Conservation (phyloP, 1,284 basidiomycete species). For the Cerioporus squamosus region DNA sequence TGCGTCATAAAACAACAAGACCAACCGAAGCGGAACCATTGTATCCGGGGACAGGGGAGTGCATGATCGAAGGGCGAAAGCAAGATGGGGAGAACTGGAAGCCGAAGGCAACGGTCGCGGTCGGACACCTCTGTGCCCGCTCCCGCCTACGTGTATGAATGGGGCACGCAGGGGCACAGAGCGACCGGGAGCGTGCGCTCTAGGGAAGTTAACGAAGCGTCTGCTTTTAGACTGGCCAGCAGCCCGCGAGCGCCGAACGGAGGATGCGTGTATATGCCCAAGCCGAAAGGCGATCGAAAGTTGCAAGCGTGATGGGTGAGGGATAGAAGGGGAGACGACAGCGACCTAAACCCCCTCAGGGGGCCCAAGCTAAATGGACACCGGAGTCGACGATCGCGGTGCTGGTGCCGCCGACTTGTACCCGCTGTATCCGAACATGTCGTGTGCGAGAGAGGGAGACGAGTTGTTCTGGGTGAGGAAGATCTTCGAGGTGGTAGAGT, state of each 20-base stretch:
- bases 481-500: neutral
- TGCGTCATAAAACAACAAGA: neutral
- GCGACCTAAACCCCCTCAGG: neutral
- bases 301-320: neutral
- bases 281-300: neutral
- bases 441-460: neutral
- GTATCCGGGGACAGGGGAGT: neutral
- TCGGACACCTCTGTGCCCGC: neutral
- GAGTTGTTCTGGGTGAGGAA: neutral
- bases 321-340: neutral
- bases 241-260: slow-evolving; percentile 3
- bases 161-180: neutral
- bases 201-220: neutral
- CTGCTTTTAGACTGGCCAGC: slow-evolving; percentile 3
- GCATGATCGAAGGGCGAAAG: neutral
- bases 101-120: no score
- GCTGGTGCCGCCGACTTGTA: neutral
- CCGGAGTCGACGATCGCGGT: neutral
- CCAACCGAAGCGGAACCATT: neutral
- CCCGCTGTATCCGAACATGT: neutral
- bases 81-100: neutral
- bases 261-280: slow-evolving; percentile 13
- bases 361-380: neutral
- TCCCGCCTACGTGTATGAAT: neutral
- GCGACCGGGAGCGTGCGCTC: neutral